Conservation (phyloP, 2,329 filamentous ascomycete species). For the Fusarium globosum region DNA sequence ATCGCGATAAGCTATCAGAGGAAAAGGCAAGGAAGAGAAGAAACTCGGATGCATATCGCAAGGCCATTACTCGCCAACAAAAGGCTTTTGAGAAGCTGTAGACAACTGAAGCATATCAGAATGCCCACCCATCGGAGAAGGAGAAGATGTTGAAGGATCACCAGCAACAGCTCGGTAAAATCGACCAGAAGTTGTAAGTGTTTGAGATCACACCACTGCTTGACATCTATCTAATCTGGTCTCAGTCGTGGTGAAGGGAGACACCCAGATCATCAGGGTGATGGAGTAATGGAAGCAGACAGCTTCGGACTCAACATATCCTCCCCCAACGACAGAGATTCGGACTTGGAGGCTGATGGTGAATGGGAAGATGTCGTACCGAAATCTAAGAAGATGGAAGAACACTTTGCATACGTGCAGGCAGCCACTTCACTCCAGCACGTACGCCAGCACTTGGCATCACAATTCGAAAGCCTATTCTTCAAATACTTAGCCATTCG, state of each 20-base stretch:
- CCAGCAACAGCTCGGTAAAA: neutral
- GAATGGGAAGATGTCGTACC: neutral
- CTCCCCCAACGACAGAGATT: neutral
- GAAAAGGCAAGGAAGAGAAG: neutral
- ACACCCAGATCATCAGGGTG: neutral
- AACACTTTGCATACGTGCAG: neutral
- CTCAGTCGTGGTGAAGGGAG: neutral
- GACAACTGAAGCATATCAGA: neutral
- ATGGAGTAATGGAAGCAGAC: accelerated
- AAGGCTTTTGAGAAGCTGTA: neutral
- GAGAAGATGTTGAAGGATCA: neutral
- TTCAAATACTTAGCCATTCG: neutral
- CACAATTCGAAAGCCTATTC: neutral
- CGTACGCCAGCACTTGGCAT: neutral
- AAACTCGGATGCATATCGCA: neutral
- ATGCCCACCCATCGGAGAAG: neutral
- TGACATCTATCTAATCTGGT: neutral
- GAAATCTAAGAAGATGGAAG: neutral
- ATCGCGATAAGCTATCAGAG: neutral
- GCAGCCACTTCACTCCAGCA: neutral
- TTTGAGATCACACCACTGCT: neutral
- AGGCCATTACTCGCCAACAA: neutral
- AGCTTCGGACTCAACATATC: neutral
- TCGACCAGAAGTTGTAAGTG: neutral
- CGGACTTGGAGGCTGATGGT: neutral